Conservation (phyloP, 345 rosid species). For the Lepidium didymum region DNA sequence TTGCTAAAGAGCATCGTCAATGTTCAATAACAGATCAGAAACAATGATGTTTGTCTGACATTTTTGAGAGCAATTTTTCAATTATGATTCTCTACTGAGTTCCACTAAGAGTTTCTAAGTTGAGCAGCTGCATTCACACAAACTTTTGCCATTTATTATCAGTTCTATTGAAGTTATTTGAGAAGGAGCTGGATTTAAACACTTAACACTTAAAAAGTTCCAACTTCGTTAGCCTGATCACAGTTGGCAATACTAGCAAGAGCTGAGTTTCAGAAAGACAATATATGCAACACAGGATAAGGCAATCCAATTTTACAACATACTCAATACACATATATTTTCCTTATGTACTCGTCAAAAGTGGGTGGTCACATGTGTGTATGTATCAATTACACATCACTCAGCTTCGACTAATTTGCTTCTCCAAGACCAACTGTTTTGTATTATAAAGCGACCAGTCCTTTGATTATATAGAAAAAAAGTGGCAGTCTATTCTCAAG, state of each 20-base stretch:
- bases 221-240: neutral
- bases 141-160: constrained; percentile 53
- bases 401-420: constrained; percentile 23
- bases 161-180: neutral
- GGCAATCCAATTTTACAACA: constrained; percentile 18
- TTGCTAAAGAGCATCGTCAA: neutral
- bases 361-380: constrained; percentile 11
- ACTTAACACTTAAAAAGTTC: neutral
- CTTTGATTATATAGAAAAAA: neutral
- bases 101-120: constrained; percentile 51
- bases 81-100: constrained; percentile 74
- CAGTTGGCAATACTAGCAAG: neutral
- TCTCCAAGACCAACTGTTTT: constrained; percentile 26
- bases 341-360: constrained; percentile 17
- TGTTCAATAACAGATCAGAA: constrained; percentile 1
- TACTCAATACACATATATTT: constrained; percentile 4
- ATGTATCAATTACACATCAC: constrained; percentile 13
- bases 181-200: neutral
- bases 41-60: constrained; percentile 25
- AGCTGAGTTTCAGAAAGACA: neutral
- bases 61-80: constrained; percentile 58
- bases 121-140: constrained; percentile 57
- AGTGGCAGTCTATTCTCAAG: constrained; percentile 12
- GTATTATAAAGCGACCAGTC: constrained; percentile 20
- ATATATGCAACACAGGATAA: neutral